Conservation (phyloP, 768 basidiomycete species). For the Mycena rosella region DNA sequence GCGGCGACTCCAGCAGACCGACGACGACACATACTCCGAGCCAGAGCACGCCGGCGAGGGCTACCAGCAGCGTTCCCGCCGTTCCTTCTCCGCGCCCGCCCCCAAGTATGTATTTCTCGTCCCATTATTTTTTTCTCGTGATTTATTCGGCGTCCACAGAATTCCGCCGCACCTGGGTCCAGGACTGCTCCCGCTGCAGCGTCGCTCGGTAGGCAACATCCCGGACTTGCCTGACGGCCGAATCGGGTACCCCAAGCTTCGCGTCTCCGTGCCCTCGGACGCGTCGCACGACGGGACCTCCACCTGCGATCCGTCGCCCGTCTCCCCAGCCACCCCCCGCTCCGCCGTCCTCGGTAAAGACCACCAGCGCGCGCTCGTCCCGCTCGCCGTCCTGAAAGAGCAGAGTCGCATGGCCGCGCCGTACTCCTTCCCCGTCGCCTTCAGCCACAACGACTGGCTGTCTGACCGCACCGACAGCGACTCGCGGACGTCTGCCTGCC, state of each 20-base stretch:
- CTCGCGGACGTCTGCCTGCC: constrained; percentile 9
- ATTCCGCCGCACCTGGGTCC: not conserved
- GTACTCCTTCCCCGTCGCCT: constrained; percentile 14
- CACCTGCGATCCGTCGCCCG: constrained; percentile 64
- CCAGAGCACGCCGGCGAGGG: too few species aligned
- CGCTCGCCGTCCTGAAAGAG: constrained; percentile 35
- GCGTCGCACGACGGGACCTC: constrained; percentile 60
- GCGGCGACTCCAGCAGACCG: constrained; percentile 59
- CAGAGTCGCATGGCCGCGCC: constrained; percentile 22
- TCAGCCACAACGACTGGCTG: constrained; percentile 25
- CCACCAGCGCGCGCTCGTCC: constrained; percentile 34
- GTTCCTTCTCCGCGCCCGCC: constrained; percentile 57
- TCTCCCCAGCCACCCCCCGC: constrained; percentile 68
- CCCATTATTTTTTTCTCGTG: not conserved
- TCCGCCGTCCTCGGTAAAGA: constrained; percentile 47
- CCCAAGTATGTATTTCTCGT: constrained; percentile 40
- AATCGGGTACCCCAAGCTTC: constrained; percentile 1
- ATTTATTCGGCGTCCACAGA: constrained; percentile 27
- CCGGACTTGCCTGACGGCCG: constrained; percentile 5
- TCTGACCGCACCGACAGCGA: not conserved
- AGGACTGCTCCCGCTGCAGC: constrained; percentile 22
- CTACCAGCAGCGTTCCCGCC: too few species aligned
- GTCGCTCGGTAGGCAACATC: constrained; percentile 39
- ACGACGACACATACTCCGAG: too few species aligned
- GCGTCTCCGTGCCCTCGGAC: constrained; percentile 43